Evolutionary conservation across 495 filamentous ascomycete genomes (phyloP).

Genomic region (Aspergillus kassunensis): DNA sequence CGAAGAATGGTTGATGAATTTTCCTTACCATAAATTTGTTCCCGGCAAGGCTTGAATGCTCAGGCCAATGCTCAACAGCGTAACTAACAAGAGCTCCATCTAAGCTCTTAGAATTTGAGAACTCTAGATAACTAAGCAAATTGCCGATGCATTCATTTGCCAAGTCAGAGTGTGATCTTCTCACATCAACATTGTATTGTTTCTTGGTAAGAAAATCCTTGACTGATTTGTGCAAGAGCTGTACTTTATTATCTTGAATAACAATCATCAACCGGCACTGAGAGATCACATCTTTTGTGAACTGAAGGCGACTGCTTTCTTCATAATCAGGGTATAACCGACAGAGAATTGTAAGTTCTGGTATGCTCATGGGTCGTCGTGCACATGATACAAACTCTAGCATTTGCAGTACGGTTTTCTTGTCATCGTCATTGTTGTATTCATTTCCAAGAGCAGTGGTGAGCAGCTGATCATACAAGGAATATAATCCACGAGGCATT

Average conservation of each 20-base stretch:
- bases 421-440: background rate
- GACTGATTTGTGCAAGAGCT: conserved; percentile 22
- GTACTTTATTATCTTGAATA: conserved; percentile 11
- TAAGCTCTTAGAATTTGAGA: background rate
- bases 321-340: conserved; percentile 13
- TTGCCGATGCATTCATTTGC: background rate
- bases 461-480: conserved; percentile 12
- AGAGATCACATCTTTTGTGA: conserved; percentile 12
- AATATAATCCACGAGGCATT: conserved; percentile 10
- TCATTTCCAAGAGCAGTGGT: background rate
- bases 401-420: conserved; percentile 2
- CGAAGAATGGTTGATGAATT: background rate
- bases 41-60: background rate
- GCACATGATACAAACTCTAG: conserved; percentile 12
- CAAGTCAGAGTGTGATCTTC: background rate
- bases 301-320: conserved; percentile 6
- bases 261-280: conserved; percentile 18
- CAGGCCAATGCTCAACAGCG: background rate
- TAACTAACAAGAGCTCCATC: too few species aligned
- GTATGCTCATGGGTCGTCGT: conserved; percentile 9
- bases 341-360: conserved; percentile 13
- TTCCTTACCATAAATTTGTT: background rate
- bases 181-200: background rate
- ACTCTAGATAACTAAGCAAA: background rate
- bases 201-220: conserved; percentile 18